These are phyloP conservation scores for Atkinsonella hypoxylon DNA, from an alignment of 2,329 filamentous ascomycete genomes.

Conservation along the genomic window DNA sequence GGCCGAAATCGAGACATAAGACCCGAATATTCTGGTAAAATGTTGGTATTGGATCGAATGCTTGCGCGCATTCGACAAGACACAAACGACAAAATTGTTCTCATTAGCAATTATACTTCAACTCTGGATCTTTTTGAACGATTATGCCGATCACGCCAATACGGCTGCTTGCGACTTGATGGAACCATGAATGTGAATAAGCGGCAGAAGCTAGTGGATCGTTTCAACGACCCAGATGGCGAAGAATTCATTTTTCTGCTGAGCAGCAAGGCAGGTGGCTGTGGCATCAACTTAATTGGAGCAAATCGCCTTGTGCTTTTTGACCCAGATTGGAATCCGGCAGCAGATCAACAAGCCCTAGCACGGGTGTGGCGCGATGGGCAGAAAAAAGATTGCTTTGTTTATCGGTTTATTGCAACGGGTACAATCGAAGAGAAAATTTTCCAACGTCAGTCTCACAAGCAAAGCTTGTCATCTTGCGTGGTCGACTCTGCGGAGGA, in stretches of 20 bases:
- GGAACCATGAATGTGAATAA: conserved; percentile 98
- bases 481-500: conserved; percentile 96
- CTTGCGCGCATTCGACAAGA: conserved; percentile 87
- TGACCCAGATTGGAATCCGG: conserved; percentile 96
- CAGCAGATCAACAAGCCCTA: conserved; percentile 91
- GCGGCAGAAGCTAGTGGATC: conserved; percentile 91
- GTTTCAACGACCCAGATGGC: conserved; percentile 88
- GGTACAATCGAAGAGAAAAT: conserved; percentile 99
- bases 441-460: conserved; percentile 96
- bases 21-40: conserved; percentile 94
- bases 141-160: conserved; percentile 72
- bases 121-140: conserved; percentile 91
- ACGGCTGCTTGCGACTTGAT: conserved; percentile 80
- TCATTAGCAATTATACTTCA: conserved; percentile 97
- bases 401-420: conserved; percentile 98
- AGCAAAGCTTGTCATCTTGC: conserved; percentile 90
- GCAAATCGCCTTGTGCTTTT: conserved; percentile 92
- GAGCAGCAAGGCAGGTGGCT: conserved; percentile 92
- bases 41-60: conserved; percentile 97
- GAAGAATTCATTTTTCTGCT: conserved; percentile 91
- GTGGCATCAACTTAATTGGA: conserved; percentile 89
- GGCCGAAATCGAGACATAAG: conserved; percentile 88
- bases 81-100: conserved; percentile 97
- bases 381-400: conserved; percentile 98
- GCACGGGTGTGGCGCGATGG: conserved; percentile 98